A percentile compares a stretch with the other conserved stretches of the same genome.
phyloP scores from a whole-genome alignment of 192 early-diverging fungal genomes.

The Coemansia biformis region DNA sequence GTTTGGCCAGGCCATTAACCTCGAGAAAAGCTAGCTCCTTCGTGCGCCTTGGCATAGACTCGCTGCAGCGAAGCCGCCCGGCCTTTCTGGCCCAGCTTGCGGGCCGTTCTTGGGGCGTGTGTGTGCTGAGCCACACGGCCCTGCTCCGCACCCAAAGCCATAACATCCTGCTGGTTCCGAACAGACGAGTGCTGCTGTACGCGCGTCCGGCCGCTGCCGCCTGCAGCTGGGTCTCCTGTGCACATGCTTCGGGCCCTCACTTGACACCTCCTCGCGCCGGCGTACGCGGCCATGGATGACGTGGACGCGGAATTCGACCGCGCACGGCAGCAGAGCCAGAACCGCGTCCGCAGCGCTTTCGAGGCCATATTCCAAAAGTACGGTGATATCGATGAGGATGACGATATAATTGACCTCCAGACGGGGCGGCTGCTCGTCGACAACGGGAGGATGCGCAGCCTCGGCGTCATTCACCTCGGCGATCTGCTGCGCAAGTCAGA shows the following conservation, averaged over 20 bases:
- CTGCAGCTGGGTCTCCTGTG: no score
- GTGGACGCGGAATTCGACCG: slow-evolving; percentile 40
- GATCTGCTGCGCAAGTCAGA: slow-evolving; percentile 21
- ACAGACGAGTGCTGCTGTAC: no score
- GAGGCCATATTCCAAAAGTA: slow-evolving; percentile 45
- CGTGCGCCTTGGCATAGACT: no score
- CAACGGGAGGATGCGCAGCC: slow-evolving; percentile 36
- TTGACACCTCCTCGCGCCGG: no score
- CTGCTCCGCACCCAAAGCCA: no score
- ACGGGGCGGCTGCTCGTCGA: slow-evolving; percentile 34
- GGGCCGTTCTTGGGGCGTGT: no score
- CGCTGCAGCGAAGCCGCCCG: no score
- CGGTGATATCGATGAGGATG: slow-evolving; percentile 36
- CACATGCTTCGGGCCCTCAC: no score
- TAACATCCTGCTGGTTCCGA: no score
- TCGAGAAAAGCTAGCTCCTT: slow-evolving; percentile 79
- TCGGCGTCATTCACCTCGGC: slow-evolving; percentile 20
- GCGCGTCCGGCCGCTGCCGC: no score
- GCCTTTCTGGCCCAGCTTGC: no score
- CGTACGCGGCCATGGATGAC: slow-evolving; percentile 32
- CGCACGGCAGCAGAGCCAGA: slow-evolving; percentile 34
- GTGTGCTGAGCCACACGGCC: no score
- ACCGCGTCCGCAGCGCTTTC: slow-evolving; percentile 38
- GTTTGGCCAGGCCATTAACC: slow-evolving; percentile 93
- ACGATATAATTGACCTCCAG: slow-evolving; percentile 36